These are phyloP conservation scores for Alternaria consortialis DNA, from an alignment of 2,329 filamentous ascomycete genomes.

Conservation along the genomic window DNA sequence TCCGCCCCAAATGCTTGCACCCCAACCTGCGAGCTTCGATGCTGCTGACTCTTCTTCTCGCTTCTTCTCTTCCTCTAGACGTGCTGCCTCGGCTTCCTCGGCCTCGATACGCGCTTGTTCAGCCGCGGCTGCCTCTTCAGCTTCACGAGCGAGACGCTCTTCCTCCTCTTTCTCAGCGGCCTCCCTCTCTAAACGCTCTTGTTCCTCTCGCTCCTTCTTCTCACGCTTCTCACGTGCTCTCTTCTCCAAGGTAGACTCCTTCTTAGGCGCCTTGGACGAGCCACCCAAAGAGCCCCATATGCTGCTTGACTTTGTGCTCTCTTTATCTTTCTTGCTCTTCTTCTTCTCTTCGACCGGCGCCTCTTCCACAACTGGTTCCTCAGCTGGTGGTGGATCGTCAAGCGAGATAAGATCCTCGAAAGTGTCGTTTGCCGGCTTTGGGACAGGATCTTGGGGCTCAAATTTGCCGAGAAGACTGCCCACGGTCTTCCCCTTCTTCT, in stretches of 20 bases:
- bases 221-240: slow-evolving; percentile 37
- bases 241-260: slow-evolving; percentile 50
- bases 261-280: slow-evolving; percentile 35
- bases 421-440: slow-evolving; percentile 45
- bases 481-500: slow-evolving; percentile 42
- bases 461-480: slow-evolving; percentile 44
- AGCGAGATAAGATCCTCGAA: slow-evolving; percentile 47
- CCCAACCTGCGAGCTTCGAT: slow-evolving; percentile 45
- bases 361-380: slow-evolving; percentile 20
- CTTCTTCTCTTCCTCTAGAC: slow-evolving; percentile 23
- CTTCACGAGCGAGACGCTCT: slow-evolving; percentile 33
- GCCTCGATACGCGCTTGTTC: slow-evolving; percentile 40
- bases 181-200: slow-evolving; percentile 41
- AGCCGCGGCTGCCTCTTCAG: slow-evolving; percentile 43
- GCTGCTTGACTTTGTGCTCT: slow-evolving; percentile 31
- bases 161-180: slow-evolving; percentile 55
- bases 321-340: slow-evolving; percentile 40
- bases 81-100: slow-evolving; percentile 20
- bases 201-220: slow-evolving; percentile 39
- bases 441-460: slow-evolving; percentile 37
- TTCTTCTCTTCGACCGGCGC: slow-evolving; percentile 33
- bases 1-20: slow-evolving; percentile 33
- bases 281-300: slow-evolving; percentile 34
- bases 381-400: slow-evolving; percentile 36
- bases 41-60: slow-evolving; percentile 31